Evolutionary conservation across 2,329 filamentous ascomycete genomes (phyloP).

Genomic region (Pestalotiopsis sp.): DNA sequence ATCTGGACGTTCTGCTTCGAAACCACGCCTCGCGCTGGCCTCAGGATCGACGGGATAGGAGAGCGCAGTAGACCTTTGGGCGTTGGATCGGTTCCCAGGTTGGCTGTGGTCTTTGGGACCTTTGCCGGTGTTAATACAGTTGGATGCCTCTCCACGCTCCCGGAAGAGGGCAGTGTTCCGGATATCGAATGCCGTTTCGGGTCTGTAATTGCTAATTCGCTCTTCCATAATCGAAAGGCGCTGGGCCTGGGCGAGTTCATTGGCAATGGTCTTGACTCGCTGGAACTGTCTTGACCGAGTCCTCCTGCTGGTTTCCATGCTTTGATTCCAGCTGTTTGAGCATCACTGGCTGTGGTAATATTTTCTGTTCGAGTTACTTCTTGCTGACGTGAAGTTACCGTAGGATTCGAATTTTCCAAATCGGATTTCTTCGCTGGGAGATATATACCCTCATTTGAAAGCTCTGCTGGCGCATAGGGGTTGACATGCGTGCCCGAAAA

Average conservation of each 20-base stretch:
- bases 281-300: slow-evolving; percentile 16
- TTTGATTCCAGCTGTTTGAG: neutral
- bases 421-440: slow-evolving; percentile 20
- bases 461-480: slow-evolving; percentile 24
- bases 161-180: slow-evolving; percentile 12
- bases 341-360: neutral
- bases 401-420: slow-evolving; percentile 5
- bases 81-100: neutral
- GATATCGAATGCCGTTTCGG: slow-evolving; percentile 22
- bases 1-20: slow-evolving; percentile 16
- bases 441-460: slow-evolving; percentile 24
- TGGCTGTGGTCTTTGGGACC: slow-evolving; percentile 15
- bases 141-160: slow-evolving; percentile 16
- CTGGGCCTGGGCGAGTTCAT: slow-evolving; percentile 20
- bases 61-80: neutral
- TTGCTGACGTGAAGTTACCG: neutral
- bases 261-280: slow-evolving; percentile 16
- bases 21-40: slow-evolving; percentile 8
- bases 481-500: slow-evolving; percentile 17
- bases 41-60: slow-evolving; percentile 4
- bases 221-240: slow-evolving; percentile 29
- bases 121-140: slow-evolving; percentile 21
- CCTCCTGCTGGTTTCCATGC: neutral
- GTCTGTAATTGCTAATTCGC: slow-evolving; percentile 24
- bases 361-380: neutral